Evolutionary conservation across 441 rosid genomes (phyloP).

Genomic region (Pelargonium exstipulatum): DNA sequence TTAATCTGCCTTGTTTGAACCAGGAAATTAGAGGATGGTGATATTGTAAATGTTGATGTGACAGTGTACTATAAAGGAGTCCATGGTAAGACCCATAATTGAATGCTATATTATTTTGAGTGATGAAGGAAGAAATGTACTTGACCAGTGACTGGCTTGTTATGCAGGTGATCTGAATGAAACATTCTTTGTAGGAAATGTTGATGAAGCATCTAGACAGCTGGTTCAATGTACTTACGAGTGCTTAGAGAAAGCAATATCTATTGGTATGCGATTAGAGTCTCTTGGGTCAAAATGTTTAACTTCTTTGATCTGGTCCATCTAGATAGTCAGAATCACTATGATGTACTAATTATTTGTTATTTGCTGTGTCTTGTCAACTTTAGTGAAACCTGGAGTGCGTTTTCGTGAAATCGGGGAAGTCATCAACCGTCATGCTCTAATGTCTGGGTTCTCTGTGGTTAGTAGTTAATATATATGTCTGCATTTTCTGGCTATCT

Average conservation of each 20-base stretch:
- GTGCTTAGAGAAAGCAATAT: slow-evolving; percentile 87
- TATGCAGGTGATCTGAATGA: slow-evolving; percentile 84
- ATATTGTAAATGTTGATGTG: slow-evolving; percentile 80
- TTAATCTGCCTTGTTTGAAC: slow-evolving; percentile 12
- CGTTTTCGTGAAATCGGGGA: slow-evolving; percentile 92
- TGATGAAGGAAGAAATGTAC: background rate
- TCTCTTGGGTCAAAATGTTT: background rate
- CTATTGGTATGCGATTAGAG: slow-evolving; percentile 47
- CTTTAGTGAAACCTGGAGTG: slow-evolving; percentile 82
- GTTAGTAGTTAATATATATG: slow-evolving; percentile 38
- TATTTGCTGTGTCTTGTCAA: background rate
- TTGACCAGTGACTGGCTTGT: slow-evolving; percentile 17
- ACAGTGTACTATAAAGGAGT: slow-evolving; percentile 82
- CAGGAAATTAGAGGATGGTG: slow-evolving; percentile 91
- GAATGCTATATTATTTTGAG: background rate
- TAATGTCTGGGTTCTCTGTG: slow-evolving; percentile 92
- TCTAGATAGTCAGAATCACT: background rate
- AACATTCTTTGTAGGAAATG: slow-evolving; percentile 89
- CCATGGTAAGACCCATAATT: slow-evolving; percentile 54
- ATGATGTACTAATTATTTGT: background rate
- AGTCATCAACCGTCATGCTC: slow-evolving; percentile 78
- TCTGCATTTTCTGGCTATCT: background rate
- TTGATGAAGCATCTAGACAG: slow-evolving; percentile 75
- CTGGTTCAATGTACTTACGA: slow-evolving; percentile 80
- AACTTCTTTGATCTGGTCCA: too few relatives aligned